Evolutionary conservation across 305 asterid genomes (phyloP), one percentile per base, ranked within the genome.

Genomic region (Euphrasia arctica): DNA sequence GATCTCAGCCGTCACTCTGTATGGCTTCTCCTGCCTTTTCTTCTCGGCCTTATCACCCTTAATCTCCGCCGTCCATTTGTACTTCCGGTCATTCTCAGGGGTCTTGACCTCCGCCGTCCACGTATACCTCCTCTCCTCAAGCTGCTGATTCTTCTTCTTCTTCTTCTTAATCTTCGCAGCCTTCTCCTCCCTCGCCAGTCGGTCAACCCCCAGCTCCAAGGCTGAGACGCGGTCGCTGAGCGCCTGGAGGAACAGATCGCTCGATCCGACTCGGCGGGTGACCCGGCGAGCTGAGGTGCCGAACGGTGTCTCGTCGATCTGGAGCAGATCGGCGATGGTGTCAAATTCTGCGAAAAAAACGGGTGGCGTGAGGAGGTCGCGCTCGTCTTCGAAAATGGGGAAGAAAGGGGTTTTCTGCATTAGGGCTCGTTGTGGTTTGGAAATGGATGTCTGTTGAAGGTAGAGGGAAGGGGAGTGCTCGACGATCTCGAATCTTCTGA

Each of bases 101-200:
- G 60, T 67, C 84, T 77, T 74, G 48, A 85, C 76, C 89, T 85
- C 95, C 4, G 94, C 75, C 62, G 89, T 77, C 91, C 89, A 88
- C 29, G 85, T 80, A 80, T 88, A 88, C 82, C 80, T 85, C 82
- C 85, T 69, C 67, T 79, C 87, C 27, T 80, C 84, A n/a, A 60
- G 60, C 69, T 60, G 67, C 62, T 71, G 74, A 73, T 51, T 62
- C 73, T 51, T 60, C 61, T 5, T 25, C 48, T 28, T 32, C n/a
- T 54, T 62, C 67, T 66, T 67, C 67, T 79, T 75, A 64, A 63
- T 71, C 55, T 65, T 70, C 13, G 78, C 83, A n/a, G 54, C 58
- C 69, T 63, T 67, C 67, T 79, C 77, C 67, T 66, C 73, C 56
- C 67, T 70, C 13, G 56, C 31, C 66, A 82, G 54, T 10, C 79